A percentile compares a stretch with the other conserved stretches of the same genome.
Evolutionary conservation across 345 rosid species (phyloP).

Genomic region (Mercurialis annua): DNA sequence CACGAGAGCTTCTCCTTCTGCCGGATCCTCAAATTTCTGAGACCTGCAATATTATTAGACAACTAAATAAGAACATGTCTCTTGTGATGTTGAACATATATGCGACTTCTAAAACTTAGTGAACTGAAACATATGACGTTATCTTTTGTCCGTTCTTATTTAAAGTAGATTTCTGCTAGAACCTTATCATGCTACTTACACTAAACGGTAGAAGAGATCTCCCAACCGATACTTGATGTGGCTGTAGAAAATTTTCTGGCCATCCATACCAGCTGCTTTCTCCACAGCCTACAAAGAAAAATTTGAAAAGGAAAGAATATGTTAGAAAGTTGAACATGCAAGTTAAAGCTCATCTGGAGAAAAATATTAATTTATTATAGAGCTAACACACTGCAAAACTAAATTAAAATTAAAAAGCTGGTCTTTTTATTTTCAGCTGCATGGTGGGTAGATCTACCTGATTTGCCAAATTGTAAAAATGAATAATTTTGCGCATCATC

Average conservation of each 20-base stretch:
- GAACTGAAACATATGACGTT: no score
- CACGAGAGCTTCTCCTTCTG: constrained; percentile 91
- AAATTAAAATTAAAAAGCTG: neutral
- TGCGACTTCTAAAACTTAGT: no score
- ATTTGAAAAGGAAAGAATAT: no score
- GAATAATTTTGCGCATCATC: constrained; percentile 99
- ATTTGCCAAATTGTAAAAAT: constrained; percentile 90
- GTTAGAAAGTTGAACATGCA: neutral
- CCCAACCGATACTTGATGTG: constrained; percentile 96
- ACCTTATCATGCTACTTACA: constrained; percentile 45
- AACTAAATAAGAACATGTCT: neutral
- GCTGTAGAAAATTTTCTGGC: constrained; percentile 88
- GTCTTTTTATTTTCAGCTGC: neutral
- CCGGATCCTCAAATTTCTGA: constrained; percentile 98
- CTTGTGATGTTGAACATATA: neutral
- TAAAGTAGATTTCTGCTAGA: neutral
- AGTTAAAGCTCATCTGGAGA: neutral
- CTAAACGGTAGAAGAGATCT: constrained; percentile 91
- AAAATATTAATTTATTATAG: neutral
- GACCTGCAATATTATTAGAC: constrained; percentile 48
- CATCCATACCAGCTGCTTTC: constrained; percentile 98
- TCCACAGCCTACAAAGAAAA: constrained; percentile 72
- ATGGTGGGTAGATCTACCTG: constrained; percentile 48
- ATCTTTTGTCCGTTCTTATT: no score
- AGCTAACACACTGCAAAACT: neutral